Evolutionary conservation across 2,329 filamentous ascomycete genomes (phyloP).

Genomic region (Clathrospora elynae): DNA sequence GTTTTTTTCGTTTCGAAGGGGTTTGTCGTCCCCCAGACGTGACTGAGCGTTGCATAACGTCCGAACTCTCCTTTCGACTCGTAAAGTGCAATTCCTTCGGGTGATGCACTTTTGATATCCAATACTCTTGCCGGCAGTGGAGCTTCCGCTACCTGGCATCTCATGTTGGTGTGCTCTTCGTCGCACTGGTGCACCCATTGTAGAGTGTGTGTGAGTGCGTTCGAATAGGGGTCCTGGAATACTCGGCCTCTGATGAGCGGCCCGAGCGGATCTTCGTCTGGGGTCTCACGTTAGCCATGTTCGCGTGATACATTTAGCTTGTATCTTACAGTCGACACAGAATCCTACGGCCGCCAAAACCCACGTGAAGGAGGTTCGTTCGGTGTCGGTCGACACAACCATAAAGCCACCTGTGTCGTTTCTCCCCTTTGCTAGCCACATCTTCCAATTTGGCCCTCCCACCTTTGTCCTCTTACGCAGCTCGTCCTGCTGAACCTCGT

Average conservation of each 20-base stretch:
- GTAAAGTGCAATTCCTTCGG: too few relatives aligned
- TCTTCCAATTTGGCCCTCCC: constrained; percentile 1
- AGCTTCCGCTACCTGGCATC: neutral
- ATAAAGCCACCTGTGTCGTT: neutral
- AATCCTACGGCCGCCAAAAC: too few relatives aligned
- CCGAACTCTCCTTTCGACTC: neutral
- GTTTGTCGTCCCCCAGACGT: constrained; percentile 1
- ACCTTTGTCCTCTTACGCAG: too few relatives aligned
- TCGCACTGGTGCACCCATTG: constrained; percentile 1
- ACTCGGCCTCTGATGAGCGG: neutral
- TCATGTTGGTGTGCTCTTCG: neutral
- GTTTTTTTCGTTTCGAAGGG: neutral
- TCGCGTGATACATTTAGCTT: too few relatives aligned
- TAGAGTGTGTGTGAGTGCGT: neutral
- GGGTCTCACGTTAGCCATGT: too few relatives aligned
- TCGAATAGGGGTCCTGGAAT: neutral
- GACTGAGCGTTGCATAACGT: constrained; percentile 1
- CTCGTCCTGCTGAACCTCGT: too few relatives aligned
- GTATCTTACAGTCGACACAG: too few relatives aligned
- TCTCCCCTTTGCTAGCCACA: neutral
- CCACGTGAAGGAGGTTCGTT: too few relatives aligned
- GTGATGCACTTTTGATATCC: neutral
- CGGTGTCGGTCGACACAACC: neutral
- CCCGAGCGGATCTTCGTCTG: too few relatives aligned
- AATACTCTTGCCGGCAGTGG: neutral